Percentiles rank a stretch among this genome's conserved stretches.
These are phyloP conservation scores for Chromera velia DNA, from an alignment of 73 alveolate genomes.

Conservation along the genomic window DNA sequence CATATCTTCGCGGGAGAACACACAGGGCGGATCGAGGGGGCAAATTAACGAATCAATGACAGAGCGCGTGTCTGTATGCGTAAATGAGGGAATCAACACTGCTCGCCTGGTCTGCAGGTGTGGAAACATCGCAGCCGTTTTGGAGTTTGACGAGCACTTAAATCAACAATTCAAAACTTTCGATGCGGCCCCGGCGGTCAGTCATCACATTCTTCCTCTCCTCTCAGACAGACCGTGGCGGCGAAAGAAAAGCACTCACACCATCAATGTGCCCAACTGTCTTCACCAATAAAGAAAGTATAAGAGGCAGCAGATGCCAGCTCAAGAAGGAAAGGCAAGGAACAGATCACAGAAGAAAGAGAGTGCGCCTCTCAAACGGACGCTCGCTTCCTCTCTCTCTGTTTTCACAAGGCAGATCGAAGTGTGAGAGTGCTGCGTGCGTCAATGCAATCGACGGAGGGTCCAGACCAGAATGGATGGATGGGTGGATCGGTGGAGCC, in stretches of 20 bases:
- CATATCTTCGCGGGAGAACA: too few species aligned
- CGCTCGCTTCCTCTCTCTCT: too few species aligned
- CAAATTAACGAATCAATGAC: too few species aligned
- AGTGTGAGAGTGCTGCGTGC: not conserved
- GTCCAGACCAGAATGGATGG: not conserved
- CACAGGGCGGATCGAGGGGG: too few species aligned
- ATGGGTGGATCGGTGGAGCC: not conserved
- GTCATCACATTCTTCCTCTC: not conserved
- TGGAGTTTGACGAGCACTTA: slow-evolving; percentile 85
- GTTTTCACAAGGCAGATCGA: too few species aligned
- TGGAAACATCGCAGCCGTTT: slow-evolving; percentile 91
- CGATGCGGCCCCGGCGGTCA: slow-evolving; percentile 76
- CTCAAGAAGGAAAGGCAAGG: too few species aligned
- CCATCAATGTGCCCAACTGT: not conserved
- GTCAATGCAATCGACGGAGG: not conserved
- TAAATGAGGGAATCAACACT: too few species aligned
- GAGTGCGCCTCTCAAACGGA: too few species aligned
- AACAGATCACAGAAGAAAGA: too few species aligned
- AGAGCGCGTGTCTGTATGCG: too few species aligned
- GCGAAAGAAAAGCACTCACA: not conserved
- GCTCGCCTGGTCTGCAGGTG: slow-evolving; percentile 80
- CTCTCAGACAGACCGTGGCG: not conserved
- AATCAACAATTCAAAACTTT: slow-evolving; percentile 73
- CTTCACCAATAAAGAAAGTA: not conserved
- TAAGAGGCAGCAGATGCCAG: not conserved